A percentile compares a stretch with the other conserved stretches of the same genome.
These are phyloP conservation scores for Emydomyces testavorans DNA, from an alignment of 2,329 filamentous ascomycete species.

Conservation along the genomic window DNA sequence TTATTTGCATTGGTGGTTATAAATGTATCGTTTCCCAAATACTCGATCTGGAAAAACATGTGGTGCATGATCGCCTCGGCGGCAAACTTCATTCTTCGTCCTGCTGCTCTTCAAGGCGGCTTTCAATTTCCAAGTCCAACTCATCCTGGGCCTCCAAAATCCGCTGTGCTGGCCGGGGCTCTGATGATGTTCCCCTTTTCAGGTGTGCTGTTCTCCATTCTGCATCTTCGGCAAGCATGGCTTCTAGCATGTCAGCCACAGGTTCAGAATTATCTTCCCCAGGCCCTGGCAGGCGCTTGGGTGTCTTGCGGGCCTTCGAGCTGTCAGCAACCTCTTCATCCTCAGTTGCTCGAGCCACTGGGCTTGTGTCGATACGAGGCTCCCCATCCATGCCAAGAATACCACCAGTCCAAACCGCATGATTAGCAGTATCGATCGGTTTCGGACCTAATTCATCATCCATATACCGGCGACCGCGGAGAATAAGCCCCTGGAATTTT, in stretches of 20 bases:
- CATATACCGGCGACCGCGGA: slow-evolving; percentile 18
- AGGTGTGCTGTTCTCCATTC: slow-evolving; percentile 3
- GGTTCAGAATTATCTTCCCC: slow-evolving; percentile 9
- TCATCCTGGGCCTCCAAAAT: slow-evolving; percentile 11
- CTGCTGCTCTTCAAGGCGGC: neutral
- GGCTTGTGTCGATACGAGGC: slow-evolving; percentile 12
- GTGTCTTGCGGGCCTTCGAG: neutral
- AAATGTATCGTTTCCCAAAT: neutral
- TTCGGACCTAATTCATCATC: neutral
- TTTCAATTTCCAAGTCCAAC: slow-evolving; percentile 11
- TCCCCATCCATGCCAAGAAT: slow-evolving; percentile 24
- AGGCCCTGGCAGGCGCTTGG: neutral
- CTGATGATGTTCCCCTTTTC: neutral
- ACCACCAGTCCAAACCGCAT: slow-evolving; percentile 29
- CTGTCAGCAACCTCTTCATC: neutral
- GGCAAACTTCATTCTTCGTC: neutral
- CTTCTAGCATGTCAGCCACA: slow-evolving; percentile 4
- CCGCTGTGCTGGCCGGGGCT: neutral
- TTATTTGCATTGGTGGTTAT: no score
- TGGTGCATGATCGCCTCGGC: no score
- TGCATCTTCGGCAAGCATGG: slow-evolving; percentile 12
- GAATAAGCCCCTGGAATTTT: slow-evolving; percentile 32
- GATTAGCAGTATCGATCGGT: slow-evolving; percentile 13
- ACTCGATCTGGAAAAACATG: neutral
- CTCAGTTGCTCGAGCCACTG: neutral